phyloP scores from a whole-genome alignment of 1,284 basidiomycete genomes.

The Apiotrichum brassicae region DNA sequence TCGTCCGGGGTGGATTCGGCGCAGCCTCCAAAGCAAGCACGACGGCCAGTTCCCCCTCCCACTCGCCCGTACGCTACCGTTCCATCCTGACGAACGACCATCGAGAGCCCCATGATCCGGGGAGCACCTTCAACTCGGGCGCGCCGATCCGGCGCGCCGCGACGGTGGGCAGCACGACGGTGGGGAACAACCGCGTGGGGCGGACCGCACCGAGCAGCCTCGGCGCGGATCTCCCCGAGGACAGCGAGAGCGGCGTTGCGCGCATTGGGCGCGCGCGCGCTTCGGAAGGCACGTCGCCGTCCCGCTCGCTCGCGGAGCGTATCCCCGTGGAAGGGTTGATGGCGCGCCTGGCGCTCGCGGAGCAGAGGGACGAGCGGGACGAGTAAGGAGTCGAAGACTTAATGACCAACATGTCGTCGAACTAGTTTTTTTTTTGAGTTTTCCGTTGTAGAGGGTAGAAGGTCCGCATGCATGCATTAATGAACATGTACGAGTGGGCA shows the following conservation, averaged over 20 bases:
- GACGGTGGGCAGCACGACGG: neutral
- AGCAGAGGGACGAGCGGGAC: neutral
- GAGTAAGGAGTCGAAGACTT: too few species aligned
- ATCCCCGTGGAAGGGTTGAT: slow-evolving; percentile 6
- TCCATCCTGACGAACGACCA: slow-evolving; percentile 3
- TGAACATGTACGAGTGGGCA: too few species aligned
- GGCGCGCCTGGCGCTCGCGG: slow-evolving; percentile 10
- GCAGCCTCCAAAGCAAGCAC: slow-evolving; percentile 13
- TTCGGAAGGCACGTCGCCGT: slow-evolving; percentile 1
- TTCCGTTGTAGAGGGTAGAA: too few species aligned
- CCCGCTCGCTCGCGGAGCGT: neutral
- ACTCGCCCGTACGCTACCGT: slow-evolving; percentile 20
- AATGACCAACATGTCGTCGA: too few species aligned
- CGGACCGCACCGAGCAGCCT: slow-evolving; percentile 7
- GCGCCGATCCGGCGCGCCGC: neutral
- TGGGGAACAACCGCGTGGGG: neutral
- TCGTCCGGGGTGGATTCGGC: slow-evolving; percentile 45
- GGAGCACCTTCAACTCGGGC: neutral
- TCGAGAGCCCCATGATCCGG: slow-evolving; percentile 5
- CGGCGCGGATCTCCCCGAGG: neutral
- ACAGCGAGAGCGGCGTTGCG: neutral
- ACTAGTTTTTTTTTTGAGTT: too few species aligned
- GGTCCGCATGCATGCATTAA: too few species aligned
- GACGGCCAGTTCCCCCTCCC: slow-evolving; percentile 15
- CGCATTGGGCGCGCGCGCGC: neutral